Evolutionary conservation across 2,329 filamentous ascomycete species (phyloP).

Genomic region (Ophiosphaerella korrae): DNA sequence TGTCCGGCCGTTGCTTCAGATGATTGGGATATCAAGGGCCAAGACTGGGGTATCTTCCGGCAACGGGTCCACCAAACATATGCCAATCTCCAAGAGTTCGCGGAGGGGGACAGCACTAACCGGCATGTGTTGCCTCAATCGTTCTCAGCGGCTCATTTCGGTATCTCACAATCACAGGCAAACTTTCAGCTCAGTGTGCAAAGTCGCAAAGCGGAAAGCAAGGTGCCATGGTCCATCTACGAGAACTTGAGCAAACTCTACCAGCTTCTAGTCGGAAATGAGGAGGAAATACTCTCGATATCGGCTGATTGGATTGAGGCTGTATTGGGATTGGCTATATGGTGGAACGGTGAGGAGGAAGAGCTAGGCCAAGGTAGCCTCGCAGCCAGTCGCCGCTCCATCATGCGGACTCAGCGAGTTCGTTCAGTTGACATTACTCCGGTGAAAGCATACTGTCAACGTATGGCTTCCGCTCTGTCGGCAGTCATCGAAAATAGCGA

Average conservation of each 20-base stretch:
- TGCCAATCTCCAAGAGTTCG: slow-evolving; percentile 74
- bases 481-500: slow-evolving; percentile 69
- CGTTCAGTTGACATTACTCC: slow-evolving; percentile 58
- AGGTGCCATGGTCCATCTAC: slow-evolving; percentile 88
- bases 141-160: slow-evolving; percentile 51
- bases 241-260: slow-evolving; percentile 83
- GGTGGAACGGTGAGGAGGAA: slow-evolving; percentile 83
- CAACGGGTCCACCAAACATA: slow-evolving; percentile 72
- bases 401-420: slow-evolving; percentile 48
- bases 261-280: slow-evolving; percentile 76
- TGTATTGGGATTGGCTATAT: slow-evolving; percentile 78
- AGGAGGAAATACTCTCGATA: slow-evolving; percentile 74
- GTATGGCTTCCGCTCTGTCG: slow-evolving; percentile 73
- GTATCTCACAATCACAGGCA: slow-evolving; percentile 52
- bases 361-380: slow-evolving; percentile 50
- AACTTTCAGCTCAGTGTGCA: slow-evolving; percentile 69
- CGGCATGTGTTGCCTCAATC: slow-evolving; percentile 49
- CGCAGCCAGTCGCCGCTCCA: slow-evolving; percentile 51
- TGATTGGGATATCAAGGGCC: slow-evolving; percentile 82
- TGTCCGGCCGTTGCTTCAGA: slow-evolving; percentile 70
- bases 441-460: slow-evolving; percentile 73
- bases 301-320: slow-evolving; percentile 94
- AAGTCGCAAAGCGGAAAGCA: slow-evolving; percentile 77
- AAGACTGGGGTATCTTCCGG: slow-evolving; percentile 84
- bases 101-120: slow-evolving; percentile 70